A percentile compares a stretch with the other conserved stretches of the same genome.
These are phyloP conservation scores for Lumnitzera racemosa DNA, from an alignment of 345 rosid species.

Conservation along the genomic window DNA sequence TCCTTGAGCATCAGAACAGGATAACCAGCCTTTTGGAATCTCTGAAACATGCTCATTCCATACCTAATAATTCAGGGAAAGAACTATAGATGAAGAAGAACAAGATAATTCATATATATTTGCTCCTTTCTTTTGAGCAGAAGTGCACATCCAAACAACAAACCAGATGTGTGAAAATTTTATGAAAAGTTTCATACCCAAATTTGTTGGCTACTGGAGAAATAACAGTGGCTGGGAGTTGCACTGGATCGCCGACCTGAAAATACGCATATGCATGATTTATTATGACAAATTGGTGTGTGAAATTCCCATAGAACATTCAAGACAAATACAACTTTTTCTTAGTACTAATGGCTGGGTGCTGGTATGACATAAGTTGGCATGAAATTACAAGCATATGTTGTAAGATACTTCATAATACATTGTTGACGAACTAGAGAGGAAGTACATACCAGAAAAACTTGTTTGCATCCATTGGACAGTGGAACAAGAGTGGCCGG, in stretches of 20 bases:
- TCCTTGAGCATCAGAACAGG: constrained; percentile 91
- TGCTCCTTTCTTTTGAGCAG: too few relatives aligned
- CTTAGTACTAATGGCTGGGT: too few relatives aligned
- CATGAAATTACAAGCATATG: too few relatives aligned
- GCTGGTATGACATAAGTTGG: too few relatives aligned
- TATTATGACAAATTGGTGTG: not conserved
- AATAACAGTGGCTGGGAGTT: constrained; percentile 95
- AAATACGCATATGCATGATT: constrained; percentile 2
- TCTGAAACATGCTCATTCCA: constrained; percentile 88
- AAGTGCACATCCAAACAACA: too few relatives aligned
- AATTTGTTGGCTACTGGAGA: constrained; percentile 63
- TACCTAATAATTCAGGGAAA: constrained; percentile 41
- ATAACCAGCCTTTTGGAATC: constrained; percentile 94
- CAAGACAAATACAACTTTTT: not conserved
- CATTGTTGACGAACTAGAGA: not conserved
- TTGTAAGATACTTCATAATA: not conserved
- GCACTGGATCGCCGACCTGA: constrained; percentile 95
- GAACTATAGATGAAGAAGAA: not conserved
- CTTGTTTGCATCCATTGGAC: constrained; percentile 95
- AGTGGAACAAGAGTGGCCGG: constrained; percentile 95
- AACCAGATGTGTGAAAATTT: too few relatives aligned
- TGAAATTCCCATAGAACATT: not conserved
- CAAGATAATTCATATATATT: too few relatives aligned
- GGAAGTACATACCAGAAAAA: constrained; percentile 60
- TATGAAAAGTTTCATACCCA: constrained; percentile 41